These are phyloP conservation scores for Neurospora sp. DNA, from an alignment of 495 filamentous ascomycete species.

Conservation along the genomic window DNA sequence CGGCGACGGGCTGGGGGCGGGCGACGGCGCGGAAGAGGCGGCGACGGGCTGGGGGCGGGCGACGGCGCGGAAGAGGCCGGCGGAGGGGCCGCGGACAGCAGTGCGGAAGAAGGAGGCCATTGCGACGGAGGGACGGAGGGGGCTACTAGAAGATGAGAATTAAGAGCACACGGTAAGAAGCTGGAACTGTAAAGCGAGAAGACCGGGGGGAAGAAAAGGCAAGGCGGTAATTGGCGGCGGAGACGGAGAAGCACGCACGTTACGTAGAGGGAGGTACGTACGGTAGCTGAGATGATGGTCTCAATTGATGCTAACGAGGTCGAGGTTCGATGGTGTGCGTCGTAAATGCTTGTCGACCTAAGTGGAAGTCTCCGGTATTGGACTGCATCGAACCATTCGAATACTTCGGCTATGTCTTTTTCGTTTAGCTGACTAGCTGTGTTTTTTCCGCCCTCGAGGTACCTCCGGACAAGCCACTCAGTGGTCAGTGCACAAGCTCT, in stretches of 20 bases:
- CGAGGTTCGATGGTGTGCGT: constrained; percentile 9
- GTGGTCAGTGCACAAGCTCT: background rate
- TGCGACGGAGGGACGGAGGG: constrained; percentile 19
- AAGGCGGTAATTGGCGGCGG: constrained; percentile 14
- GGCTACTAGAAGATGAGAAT: constrained; percentile 3
- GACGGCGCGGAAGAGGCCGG: constrained; percentile 51
- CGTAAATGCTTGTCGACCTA: constrained; percentile 1
- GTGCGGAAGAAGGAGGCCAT: constrained; percentile 60
- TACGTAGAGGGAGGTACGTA: constrained; percentile 14
- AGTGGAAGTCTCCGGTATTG: constrained; percentile 13
- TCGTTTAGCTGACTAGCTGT: constrained; percentile 14
- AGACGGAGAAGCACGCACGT: constrained; percentile 4
- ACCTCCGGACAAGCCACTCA: background rate
- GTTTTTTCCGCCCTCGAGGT: constrained; percentile 4
- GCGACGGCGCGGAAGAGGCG: too few species aligned
- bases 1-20: too few species aligned
- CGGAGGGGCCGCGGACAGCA: constrained; percentile 58
- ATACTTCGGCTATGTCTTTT: constrained; percentile 11
- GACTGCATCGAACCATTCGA: constrained; percentile 23
- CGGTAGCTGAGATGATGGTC: constrained; percentile 11
- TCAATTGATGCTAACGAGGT: constrained; percentile 15
- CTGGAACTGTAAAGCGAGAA: background rate
- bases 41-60: too few species aligned
- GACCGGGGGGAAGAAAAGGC: constrained; percentile 7
- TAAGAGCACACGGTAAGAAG: constrained; percentile 7